Base-by-base conservation (phyloP, 805 yeast species). In the Sporopachydermia quercuum region DNA sequence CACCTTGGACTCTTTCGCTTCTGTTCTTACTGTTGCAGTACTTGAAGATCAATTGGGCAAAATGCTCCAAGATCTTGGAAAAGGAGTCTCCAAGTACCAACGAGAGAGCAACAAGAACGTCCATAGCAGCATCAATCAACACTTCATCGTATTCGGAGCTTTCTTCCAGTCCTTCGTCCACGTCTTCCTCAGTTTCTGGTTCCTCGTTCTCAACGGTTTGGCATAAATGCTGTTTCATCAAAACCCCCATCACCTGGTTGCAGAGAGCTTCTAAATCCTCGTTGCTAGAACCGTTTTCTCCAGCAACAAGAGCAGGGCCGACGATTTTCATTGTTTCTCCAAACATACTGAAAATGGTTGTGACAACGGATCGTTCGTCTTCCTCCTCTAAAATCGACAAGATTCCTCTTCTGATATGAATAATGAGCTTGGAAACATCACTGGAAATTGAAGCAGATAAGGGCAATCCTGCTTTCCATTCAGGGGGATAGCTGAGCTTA, bases 221-320 rank as follows among this genome's bases (percentile, higher is more conserved):
- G 55, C 86, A 83, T 39, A 78, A 68, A 56, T 89, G 98, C 50
- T 78, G 78, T 54, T 82, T 83, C 62, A 76, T 78, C 57, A 91
- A 66, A 42, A 91, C 65, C 45, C 69, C 65, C 72, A 82, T 68
- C 44, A 89, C 63, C 54, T 76, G 81, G 19, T 69, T 66, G 54
- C 94, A 80, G 45, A 89, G 63, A 19, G 65, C 52, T 60, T 82
- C 87, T 49, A 87, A 67, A 15, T 63, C 59, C 34, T 70, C 59
- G 41, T 76, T 62, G 43, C 70, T 65, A 41, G 72, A 72, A 40
- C 71, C 71, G 39, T 63, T 63, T 49, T 77, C 82, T 57, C 78
- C 69, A 40, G 80, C 63, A 37, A 83, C 74, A 44, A 78, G 65
- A 15, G 63, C 64, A 36, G 91, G 69, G 49, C 97, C 97, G 51